These are phyloP conservation scores for Crithidia sp. DNA, from an alignment of 208 protist genomes.

Conservation along the genomic window DNA sequence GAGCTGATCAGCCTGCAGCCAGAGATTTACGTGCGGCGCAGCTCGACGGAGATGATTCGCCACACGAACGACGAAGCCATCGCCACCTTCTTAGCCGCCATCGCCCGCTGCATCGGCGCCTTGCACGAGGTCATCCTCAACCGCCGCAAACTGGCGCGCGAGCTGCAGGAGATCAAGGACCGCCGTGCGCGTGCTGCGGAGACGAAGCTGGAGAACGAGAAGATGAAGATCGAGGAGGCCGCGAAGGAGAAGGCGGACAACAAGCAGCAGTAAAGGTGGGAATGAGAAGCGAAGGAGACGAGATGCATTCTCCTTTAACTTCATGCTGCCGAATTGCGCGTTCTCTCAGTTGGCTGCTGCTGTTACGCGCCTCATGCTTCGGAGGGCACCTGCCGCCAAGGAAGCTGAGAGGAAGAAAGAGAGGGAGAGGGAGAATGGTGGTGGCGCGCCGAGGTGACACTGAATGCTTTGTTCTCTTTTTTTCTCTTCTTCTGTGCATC, in stretches of 20 bases:
- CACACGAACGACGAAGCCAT: conserved; percentile 88
- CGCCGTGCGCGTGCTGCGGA: conserved; percentile 60
- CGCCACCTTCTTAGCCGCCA: conserved; percentile 84
- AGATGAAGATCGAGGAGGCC: conserved; percentile 61
- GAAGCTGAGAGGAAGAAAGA: too few species aligned
- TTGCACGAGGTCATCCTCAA: conserved; percentile 90
- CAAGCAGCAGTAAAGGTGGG: conserved; percentile 7
- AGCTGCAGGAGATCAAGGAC: conserved; percentile 71
- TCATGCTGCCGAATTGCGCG: background rate
- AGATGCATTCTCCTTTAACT: background rate
- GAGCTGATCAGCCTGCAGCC: conserved; percentile 89
- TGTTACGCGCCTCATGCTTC: too few species aligned
- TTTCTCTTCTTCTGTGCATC: too few species aligned
- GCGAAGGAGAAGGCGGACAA: conserved; percentile 34
- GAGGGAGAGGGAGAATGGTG: too few species aligned
- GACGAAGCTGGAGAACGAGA: conserved; percentile 69
- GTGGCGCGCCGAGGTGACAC: too few species aligned
- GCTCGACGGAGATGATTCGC: conserved; percentile 87
- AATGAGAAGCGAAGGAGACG: background rate
- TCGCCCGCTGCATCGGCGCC: conserved; percentile 79
- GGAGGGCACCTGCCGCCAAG: too few species aligned
- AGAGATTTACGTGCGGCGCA: conserved; percentile 82
- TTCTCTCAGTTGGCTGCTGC: too few species aligned
- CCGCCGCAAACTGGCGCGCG: conserved; percentile 73
- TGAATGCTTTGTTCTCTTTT: too few species aligned